Percentiles rank a stretch among this genome's conserved stretches.
phyloP scores from a whole-genome alignment of 202 grass and related monocot species.

The Dendrocalamus latiflorus region DNA sequence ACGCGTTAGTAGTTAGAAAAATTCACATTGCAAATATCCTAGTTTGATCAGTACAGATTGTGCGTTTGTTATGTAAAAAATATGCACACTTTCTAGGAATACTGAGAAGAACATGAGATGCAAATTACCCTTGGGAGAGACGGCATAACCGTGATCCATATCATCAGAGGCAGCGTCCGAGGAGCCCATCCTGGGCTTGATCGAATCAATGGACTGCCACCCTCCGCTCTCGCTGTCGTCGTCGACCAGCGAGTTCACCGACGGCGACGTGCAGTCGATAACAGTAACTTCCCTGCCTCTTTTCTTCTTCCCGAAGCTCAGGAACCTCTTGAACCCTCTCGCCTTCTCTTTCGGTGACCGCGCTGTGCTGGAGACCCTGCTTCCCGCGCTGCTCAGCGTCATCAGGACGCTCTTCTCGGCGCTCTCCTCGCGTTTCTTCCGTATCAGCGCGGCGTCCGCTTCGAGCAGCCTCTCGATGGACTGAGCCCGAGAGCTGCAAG shows the following conservation, averaged over 20 bases:
- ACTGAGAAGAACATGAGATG: not conserved
- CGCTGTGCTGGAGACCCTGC: not conserved
- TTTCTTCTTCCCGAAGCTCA: constrained; percentile 74
- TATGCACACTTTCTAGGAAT: not conserved
- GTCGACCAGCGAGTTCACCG: constrained; percentile 23
- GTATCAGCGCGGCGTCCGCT: constrained; percentile 33
- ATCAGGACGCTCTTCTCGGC: not conserved
- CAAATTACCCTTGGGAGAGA: constrained; percentile 20
- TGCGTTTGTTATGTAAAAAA: not conserved
- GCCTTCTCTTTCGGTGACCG: constrained; percentile 32
- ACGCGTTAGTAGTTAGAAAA: not conserved
- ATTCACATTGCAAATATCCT: not conserved
- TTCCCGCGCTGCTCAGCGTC: constrained; percentile 16
- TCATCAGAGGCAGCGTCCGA: constrained; percentile 31
- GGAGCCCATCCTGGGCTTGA: constrained; percentile 27
- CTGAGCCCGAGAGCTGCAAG: constrained; percentile 29
- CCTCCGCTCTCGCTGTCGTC: not conserved
- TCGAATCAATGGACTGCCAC: constrained; percentile 13
- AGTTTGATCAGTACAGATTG: not conserved
- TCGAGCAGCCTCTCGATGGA: constrained; percentile 53
- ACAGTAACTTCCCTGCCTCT: constrained; percentile 42
- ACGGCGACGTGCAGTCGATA: constrained; percentile 43
- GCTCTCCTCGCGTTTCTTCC: constrained; percentile 52
- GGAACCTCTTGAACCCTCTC: constrained; percentile 58
- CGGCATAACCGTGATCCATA: not conserved